Percentiles rank a stretch among this genome's conserved stretches.
phyloP scores from a whole-genome alignment of 371 early-diverging fungal genomes.

The Mucor plumbeus region DNA sequence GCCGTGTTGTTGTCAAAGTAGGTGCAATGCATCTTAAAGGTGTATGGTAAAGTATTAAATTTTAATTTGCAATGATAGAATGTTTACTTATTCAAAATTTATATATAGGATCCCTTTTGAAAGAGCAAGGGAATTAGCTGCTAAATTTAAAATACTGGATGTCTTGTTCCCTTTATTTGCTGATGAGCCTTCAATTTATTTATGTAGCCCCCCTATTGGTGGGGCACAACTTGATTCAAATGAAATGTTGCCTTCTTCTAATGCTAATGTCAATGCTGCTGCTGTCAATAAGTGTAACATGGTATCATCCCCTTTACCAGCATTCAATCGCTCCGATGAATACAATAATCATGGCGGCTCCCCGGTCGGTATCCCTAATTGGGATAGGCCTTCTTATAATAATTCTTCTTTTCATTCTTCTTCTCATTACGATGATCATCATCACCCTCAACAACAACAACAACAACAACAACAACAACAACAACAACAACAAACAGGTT shows the following conservation, averaged over 20 bases:
- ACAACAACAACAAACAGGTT: conserved; percentile 7
- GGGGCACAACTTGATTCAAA: conserved; percentile 7
- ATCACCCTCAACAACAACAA: conserved; percentile 2
- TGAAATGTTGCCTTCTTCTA: conserved; percentile 6
- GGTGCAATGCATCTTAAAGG: conserved; percentile 90
- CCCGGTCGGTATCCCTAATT: conserved; percentile 8
- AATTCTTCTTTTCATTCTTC: neutral
- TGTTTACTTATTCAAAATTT: neutral
- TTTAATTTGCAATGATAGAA: neutral
- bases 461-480: conserved; percentile 9
- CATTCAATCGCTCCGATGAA: neutral
- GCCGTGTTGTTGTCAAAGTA: conserved; percentile 82
- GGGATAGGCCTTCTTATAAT: conserved; percentile 19
- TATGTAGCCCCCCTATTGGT: conserved; percentile 17
- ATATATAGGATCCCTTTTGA: conserved; percentile 63
- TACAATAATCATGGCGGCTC: neutral
- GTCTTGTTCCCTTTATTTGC: conserved; percentile 77
- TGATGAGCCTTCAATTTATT: conserved; percentile 62
- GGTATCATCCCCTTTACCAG: conserved; percentile 12
- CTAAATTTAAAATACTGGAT: conserved; percentile 74
- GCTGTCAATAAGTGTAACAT: conserved; percentile 22
- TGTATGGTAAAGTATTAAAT: conserved; percentile 68
- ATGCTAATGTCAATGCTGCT: conserved; percentile 7
- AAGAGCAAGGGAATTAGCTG: conserved; percentile 73
- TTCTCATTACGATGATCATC: conserved; percentile 4